Evolutionary conservation across 2,329 filamentous ascomycete genomes (phyloP).

Genomic region (Cryphonectria naterciae): DNA sequence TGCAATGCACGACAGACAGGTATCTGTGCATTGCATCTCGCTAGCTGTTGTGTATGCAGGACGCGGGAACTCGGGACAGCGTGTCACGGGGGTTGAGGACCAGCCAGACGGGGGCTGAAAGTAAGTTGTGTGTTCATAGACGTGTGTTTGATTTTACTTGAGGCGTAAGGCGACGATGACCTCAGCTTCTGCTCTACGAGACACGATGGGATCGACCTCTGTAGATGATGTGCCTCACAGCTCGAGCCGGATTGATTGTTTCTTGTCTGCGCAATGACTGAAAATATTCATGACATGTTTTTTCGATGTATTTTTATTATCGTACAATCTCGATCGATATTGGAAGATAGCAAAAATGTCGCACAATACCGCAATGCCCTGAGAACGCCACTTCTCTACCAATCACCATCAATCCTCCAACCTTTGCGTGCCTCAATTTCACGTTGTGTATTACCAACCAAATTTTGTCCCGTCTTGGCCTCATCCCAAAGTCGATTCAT

Average conservation of each 20-base stretch:
- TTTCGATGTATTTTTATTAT: slow-evolving; percentile 3
- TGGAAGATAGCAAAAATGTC: slow-evolving; percentile 10
- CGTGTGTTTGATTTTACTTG: background rate
- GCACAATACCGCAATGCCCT: slow-evolving; percentile 15
- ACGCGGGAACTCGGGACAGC: background rate
- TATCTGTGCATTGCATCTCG: background rate
- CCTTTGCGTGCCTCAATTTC: background rate
- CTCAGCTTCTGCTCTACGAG: background rate
- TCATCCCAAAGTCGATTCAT: background rate
- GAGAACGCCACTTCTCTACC: slow-evolving; percentile 24
- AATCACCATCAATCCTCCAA: slow-evolving; percentile 2
- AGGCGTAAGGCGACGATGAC: background rate
- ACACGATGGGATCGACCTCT: background rate
- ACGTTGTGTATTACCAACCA: slow-evolving; percentile 1
- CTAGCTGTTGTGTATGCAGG: background rate
- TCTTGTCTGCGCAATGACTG: background rate
- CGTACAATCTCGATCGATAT: slow-evolving; percentile 19
- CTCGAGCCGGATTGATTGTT: background rate
- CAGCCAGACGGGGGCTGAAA: background rate
- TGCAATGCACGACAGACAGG: background rate
- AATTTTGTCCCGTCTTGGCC: background rate
- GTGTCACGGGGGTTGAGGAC: background rate
- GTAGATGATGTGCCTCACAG: background rate
- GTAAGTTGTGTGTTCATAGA: background rate
- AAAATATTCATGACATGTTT: background rate